phyloP scores from a whole-genome alignment of 2,329 filamentous ascomycete genomes.

The Laburnicola sp. region DNA sequence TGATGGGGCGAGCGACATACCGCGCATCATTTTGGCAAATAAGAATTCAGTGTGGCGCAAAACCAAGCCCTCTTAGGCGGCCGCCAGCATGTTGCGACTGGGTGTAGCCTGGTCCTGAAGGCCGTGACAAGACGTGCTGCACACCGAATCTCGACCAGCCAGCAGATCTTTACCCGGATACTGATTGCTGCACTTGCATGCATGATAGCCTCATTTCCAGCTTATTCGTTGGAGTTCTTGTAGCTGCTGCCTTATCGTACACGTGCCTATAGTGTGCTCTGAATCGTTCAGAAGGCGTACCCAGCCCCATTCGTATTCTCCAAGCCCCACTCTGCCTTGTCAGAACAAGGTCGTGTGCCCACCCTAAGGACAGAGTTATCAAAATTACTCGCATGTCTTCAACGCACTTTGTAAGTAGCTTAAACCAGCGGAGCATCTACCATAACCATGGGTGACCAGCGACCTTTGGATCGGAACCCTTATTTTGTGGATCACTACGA shows the following conservation, averaged over 20 bases:
- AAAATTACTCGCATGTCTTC: not conserved
- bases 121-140: too few species aligned
- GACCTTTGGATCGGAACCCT: constrained; percentile 25
- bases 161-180: too few species aligned
- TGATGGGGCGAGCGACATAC: constrained; percentile 2
- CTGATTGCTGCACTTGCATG: too few species aligned
- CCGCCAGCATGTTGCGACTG: not conserved
- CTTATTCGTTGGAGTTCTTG: too few species aligned
- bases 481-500: constrained; percentile 23
- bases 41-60: not conserved
- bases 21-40: not conserved
- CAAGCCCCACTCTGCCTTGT: not conserved
- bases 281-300: not conserved
- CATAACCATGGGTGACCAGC: constrained; percentile 6
- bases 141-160: too few species aligned
- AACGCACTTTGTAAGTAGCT: not conserved
- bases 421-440: too few species aligned
- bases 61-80: not conserved
- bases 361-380: too few species aligned
- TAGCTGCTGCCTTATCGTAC: too few species aligned
- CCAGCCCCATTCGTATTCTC: not conserved
- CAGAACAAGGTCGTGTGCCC: not conserved
- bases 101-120: too few species aligned
- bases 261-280: too few species aligned
- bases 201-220: too few species aligned